Evolutionary conservation across 768 basidiomycete species (phyloP).

Genomic region (Rhizopogon sp.): DNA sequence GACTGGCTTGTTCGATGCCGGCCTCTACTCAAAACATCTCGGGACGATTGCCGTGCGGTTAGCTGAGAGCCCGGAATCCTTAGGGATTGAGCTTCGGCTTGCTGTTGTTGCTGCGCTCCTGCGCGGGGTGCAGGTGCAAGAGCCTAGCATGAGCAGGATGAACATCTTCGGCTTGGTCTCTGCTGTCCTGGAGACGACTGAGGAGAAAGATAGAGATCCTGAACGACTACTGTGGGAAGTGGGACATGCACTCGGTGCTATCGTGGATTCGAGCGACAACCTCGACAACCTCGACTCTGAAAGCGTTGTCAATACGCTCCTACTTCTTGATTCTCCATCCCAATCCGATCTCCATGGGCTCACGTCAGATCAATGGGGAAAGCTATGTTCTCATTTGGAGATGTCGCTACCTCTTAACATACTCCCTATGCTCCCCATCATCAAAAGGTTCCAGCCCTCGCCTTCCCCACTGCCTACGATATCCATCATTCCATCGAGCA

Average conservation of each 20-base stretch:
- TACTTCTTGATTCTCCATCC: constrained; percentile 50
- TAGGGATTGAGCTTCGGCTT: constrained; percentile 21
- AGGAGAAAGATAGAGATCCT: constrained; percentile 17
- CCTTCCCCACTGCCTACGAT: constrained; percentile 19
- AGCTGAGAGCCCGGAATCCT: neutral
- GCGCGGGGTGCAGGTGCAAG: constrained; percentile 22
- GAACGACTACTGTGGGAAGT: constrained; percentile 30
- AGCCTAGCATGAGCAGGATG: constrained; percentile 13
- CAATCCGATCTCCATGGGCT: constrained; percentile 47
- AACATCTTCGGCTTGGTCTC: constrained; percentile 22
- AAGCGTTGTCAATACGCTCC: constrained; percentile 41
- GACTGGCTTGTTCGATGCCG: neutral
- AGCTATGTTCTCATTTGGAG: constrained; percentile 29
- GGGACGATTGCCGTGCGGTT: neutral
- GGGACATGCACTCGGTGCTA: constrained; percentile 29
- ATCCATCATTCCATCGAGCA: constrained; percentile 30
- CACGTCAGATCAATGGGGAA: constrained; percentile 38
- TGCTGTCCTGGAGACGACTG: constrained; percentile 19
- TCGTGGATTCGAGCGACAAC: constrained; percentile 22
- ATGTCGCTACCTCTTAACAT: neutral
- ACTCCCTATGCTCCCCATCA: neutral
- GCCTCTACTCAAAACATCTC: neutral
- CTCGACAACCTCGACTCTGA: constrained; percentile 28
- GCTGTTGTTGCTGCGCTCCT: constrained; percentile 28
- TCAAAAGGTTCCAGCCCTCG: constrained; percentile 10